A percentile compares a stretch with the other conserved stretches of the same genome.
phyloP scores from a whole-genome alignment of 345 rosid species.

The Gossypium bickii region DNA sequence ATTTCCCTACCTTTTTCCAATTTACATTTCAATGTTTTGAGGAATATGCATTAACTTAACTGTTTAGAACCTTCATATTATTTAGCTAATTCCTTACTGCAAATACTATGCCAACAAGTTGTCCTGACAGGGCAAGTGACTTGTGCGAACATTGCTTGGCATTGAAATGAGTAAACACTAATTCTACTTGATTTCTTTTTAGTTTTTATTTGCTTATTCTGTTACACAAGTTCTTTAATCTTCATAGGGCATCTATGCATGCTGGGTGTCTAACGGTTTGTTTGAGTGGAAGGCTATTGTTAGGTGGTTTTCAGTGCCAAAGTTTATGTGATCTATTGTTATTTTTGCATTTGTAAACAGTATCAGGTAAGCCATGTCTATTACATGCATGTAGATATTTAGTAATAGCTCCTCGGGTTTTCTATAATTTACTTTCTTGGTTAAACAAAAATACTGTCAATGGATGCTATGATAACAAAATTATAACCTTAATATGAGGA shows the following conservation, averaged over 20 bases:
- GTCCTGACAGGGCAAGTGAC: not conserved
- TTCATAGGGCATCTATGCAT: not conserved
- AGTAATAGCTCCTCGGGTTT: not conserved
- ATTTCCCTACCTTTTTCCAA: not conserved
- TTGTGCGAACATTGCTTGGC: slow-evolving; percentile 10
- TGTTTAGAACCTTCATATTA: not conserved
- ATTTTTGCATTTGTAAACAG: slow-evolving; percentile 1
- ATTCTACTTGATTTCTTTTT: slow-evolving; percentile 1
- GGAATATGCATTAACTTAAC: not conserved
- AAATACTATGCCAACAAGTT: not conserved
- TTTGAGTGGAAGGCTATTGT: not conserved
- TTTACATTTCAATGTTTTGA: not conserved
- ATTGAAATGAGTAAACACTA: slow-evolving; percentile 6
- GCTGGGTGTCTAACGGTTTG: not conserved
- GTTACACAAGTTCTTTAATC: not conserved
- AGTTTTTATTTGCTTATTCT: not conserved
- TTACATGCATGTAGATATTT: not conserved
- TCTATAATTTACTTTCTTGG: not conserved
- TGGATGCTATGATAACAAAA: not conserved
- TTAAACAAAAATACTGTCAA: not conserved
- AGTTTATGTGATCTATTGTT: not conserved
- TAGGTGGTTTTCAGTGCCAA: slow-evolving; percentile 8
- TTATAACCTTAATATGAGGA: not conserved
- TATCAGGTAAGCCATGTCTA: not conserved
- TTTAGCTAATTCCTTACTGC: not conserved